Evolutionary conservation across 768 basidiomycete species (phyloP).

Genomic region (Dendrothele bispora): DNA sequence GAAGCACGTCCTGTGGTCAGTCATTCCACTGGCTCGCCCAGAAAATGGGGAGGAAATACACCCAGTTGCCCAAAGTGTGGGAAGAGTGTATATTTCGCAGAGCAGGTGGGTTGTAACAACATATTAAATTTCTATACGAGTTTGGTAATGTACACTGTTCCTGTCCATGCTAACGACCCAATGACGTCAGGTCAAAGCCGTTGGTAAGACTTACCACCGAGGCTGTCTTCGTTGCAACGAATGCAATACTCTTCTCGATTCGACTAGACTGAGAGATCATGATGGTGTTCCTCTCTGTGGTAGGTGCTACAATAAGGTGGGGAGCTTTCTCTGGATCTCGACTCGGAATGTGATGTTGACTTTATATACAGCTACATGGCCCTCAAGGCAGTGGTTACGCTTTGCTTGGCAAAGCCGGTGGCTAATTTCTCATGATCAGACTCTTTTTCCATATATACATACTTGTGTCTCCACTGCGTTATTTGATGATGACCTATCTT

Average conservation of each 20-base stretch:
- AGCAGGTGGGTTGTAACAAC: slow-evolving; percentile 53
- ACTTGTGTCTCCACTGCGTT: too few species aligned
- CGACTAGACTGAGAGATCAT: slow-evolving; percentile 70
- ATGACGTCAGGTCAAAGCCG: slow-evolving; percentile 65
- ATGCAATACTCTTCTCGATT: slow-evolving; percentile 70
- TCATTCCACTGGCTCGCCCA: slow-evolving; percentile 27
- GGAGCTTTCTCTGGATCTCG: slow-evolving; percentile 8
- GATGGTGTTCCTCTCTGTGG: slow-evolving; percentile 72
- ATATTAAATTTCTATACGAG: neutral
- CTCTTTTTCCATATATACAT: too few species aligned
- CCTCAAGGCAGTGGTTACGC: slow-evolving; percentile 77
- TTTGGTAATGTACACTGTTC: slow-evolving; percentile 5
- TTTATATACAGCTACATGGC: slow-evolving; percentile 55
- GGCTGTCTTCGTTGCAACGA: slow-evolving; percentile 74
- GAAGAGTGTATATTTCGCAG: slow-evolving; percentile 83
- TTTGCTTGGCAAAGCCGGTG: slow-evolving; percentile 54
- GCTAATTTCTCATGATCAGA: slow-evolving; percentile 21
- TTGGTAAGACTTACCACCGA: slow-evolving; percentile 81
- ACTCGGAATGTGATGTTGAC: neutral
- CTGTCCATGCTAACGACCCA: neutral
- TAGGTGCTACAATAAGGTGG: slow-evolving; percentile 70
- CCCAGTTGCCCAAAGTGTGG: slow-evolving; percentile 69
- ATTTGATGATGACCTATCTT: too few species aligned
- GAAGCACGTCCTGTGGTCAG: neutral
- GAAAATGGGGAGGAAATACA: slow-evolving; percentile 58